phyloP scores from a whole-genome alignment of 2,329 filamentous ascomycete species.

The Massarina eburnea region DNA sequence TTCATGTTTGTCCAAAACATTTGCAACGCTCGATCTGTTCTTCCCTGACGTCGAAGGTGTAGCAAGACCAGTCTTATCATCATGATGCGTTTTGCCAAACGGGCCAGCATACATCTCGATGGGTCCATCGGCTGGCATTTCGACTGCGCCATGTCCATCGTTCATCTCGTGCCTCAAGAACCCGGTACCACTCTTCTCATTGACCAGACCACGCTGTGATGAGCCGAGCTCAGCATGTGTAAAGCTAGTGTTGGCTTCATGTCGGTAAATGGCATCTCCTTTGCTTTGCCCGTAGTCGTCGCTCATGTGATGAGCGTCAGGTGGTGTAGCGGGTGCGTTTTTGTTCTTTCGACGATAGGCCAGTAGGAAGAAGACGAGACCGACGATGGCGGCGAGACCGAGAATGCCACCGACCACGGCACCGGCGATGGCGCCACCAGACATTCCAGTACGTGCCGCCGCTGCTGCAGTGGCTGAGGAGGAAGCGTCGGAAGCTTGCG shows the following conservation, averaged over 20 bases:
- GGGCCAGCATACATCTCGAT: background rate
- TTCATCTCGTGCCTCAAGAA: background rate
- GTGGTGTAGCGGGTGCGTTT: constrained; percentile 1
- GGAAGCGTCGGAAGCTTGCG: background rate
- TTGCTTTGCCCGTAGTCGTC: constrained; percentile 8
- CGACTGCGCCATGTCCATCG: constrained; percentile 3
- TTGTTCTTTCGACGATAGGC: constrained; percentile 9
- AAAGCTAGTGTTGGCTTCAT: background rate
- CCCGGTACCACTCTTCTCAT: constrained; percentile 1
- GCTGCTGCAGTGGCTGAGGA: background rate
- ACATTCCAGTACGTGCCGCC: constrained; percentile 7
- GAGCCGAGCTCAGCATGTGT: constrained; percentile 4
- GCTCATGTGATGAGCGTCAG: constrained; percentile 9
- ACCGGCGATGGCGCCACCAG: constrained; percentile 24
- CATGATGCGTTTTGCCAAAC: background rate
- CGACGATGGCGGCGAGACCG: constrained; percentile 18
- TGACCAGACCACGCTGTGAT: background rate
- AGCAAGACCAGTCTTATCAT: background rate
- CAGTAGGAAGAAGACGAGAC: constrained; percentile 16
- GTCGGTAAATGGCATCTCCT: background rate
- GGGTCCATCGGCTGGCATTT: constrained; percentile 4
- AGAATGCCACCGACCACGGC: constrained; percentile 20
- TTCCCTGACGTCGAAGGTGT: background rate
- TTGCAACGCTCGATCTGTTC: background rate
- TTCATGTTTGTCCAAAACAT: background rate